Base-by-base conservation (phyloP, 2,329 filamentous ascomycete genomes). In the Aulographum hederae region DNA sequence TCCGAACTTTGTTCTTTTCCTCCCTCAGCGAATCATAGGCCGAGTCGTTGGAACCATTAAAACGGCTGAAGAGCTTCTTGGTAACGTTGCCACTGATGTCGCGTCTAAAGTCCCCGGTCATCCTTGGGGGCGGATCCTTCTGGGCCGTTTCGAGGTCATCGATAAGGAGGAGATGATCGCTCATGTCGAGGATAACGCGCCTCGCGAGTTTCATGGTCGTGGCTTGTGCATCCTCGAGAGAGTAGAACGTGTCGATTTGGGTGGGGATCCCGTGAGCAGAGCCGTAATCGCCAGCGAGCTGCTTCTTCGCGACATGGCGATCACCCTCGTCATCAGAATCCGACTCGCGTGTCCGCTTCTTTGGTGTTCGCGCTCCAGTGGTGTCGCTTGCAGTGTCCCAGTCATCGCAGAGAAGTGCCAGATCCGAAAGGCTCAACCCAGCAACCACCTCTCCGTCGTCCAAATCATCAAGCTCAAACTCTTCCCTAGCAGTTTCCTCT, bases 11-110 rank as follows among this genome's bases (percentile, higher is more conserved):
- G 63, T 81, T 84, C 47, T 92, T 85, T 47, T 94, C 95, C 53
- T 93, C 84, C 54, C 95, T 95, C 28, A 98, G 16, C 4, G 33
- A 68, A 47, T 95, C 85, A 51, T 98, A 98, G 2, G 85, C 85
- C 36, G 89, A 78, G 46, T 98, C 89, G 39, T 95, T 95, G 18
- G 85, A 93, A 36, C 91, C 79, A 48, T 95, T 95, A 63, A 93
- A 98, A 26, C 86, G 75, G 41, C 77, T 70, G 23, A 70, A 70
- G 21, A 93, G 66, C 34, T 80, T 73, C 33, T 76, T 78, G 3
- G 74, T 72, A 26, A 82, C 57, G 31, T 73, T 76, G 12, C 73
- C 71, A 34, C 70, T 76, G 5, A 68, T 71, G 60, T 73, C 73
- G 38, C 67, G 73, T 53, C 68, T 76, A 39, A 69, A 73, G 32